Base-by-base conservation (phyloP, 148 eudicot species). In the Persicaria tinctoria region DNA sequence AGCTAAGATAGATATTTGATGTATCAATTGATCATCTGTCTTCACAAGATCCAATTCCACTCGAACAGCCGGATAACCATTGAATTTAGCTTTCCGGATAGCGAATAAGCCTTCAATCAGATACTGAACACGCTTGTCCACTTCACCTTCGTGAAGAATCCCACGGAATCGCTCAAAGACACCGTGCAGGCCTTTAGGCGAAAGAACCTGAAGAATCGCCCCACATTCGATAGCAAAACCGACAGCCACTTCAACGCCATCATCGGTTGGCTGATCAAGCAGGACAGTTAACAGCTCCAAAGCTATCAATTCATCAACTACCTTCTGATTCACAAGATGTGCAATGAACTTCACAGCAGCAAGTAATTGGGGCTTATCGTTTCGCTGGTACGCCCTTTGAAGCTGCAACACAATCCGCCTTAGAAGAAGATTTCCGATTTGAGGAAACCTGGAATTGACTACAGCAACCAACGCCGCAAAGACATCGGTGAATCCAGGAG, bases 141-240 rank as follows among this genome's bases (percentile, higher is more conserved):
- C 90, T 76, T 94, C 93, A 77, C 98, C 98, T 85, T 94, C 98
- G 75, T 94, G 96, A 73, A 94, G 91, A 69, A 94, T 94, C 59
- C 98, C 98, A 50, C 97, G 93, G 47, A 94, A 94, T 8, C 98
- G 89, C 80, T 94, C 13, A 74, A 47, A 80, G 90, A 84, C 78
- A 86, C 96, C 98, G 80, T 86, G 92, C 76, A 93, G 76, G 16
- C 94, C 98, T 70, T 82, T 77, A 6, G 97, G 92, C 63, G 87
- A 83, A 59, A 89, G 89, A 66, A 89, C 94, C 83, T 91, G 92
- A 70, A 91, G 91, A 70, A 86, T 89, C 32, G 90, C 88, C 20
- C 98, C 98, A 50, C 98, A 91, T 78, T 93, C 92, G 0, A 92
- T 93, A 66, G 88, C 94, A 76, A 93, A 93, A 4, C 94, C 98